Percentiles rank a stretch among this genome's conserved stretches.
phyloP scores from a whole-genome alignment of 192 early-diverging fungal genomes.

The Coemansia sp. region DNA sequence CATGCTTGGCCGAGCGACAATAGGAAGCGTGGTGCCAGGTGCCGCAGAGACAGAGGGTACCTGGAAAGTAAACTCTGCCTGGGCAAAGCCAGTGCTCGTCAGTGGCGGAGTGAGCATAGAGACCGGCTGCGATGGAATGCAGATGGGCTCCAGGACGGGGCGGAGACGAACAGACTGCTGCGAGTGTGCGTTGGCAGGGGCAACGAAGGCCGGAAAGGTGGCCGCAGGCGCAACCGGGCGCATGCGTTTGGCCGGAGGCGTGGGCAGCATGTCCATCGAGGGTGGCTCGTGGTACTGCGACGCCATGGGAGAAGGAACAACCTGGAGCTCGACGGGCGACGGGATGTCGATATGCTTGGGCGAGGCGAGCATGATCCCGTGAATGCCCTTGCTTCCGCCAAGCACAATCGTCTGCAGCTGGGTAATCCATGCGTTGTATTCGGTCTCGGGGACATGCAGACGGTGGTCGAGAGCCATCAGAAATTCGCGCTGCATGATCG shows the following conservation, averaged over 20 bases:
- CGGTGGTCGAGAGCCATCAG: conserved; percentile 71
- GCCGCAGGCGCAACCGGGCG: conserved; percentile 18
- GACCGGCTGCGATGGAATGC: conserved; percentile 18
- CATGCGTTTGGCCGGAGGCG: conserved; percentile 48
- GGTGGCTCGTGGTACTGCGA: conserved; percentile 26
- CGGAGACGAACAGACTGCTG: conserved; percentile 1
- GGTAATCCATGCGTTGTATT: conserved; percentile 71
- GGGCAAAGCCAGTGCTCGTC: conserved; percentile 27
- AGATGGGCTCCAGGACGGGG: conserved; percentile 19
- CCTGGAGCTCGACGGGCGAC: conserved; percentile 38
- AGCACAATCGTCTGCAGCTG: conserved; percentile 42
- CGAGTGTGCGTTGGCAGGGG: conserved; percentile 4
- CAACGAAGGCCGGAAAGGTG: conserved; percentile 10
- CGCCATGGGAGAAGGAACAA: conserved; percentile 41
- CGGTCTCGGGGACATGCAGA: conserved; percentile 63
- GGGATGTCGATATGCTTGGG: conserved; percentile 7
- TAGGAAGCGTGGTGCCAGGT: neutral
- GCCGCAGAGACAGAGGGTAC: conserved; percentile 10
- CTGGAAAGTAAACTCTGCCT: conserved; percentile 43
- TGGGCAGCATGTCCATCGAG: conserved; percentile 18
- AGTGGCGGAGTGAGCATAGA: conserved; percentile 29
- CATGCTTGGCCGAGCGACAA: conserved; percentile 5
- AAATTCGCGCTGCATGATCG: conserved; percentile 87
- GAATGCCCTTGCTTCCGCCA: conserved; percentile 8
- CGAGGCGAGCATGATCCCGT: conserved; percentile 8